A percentile compares a stretch with the other conserved stretches of the same genome.
These are phyloP conservation scores for Nemania abortiva DNA, from an alignment of 2,329 filamentous ascomycete genomes.

Conservation along the genomic window DNA sequence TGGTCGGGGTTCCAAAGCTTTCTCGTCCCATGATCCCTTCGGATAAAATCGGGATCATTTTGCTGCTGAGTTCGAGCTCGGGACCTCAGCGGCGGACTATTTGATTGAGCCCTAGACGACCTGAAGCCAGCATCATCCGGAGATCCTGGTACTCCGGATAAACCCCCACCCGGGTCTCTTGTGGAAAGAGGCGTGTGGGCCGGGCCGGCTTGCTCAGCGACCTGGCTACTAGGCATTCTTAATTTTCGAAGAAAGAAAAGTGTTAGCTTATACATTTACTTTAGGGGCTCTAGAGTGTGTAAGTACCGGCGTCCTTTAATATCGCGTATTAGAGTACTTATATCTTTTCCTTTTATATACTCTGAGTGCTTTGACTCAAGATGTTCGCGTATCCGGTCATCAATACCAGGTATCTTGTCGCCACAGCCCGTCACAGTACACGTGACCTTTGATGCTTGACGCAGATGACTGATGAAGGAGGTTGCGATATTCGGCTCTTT, in stretches of 20 bases:
- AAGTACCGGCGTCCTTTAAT: slow-evolving; percentile 35
- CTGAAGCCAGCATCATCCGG: slow-evolving; percentile 29
- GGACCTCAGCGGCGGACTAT: slow-evolving; percentile 42
- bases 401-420: slow-evolving; percentile 14
- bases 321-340: slow-evolving; percentile 26
- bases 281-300: not conserved
- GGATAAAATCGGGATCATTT: slow-evolving; percentile 44
- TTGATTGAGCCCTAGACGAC: slow-evolving; percentile 38
- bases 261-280: slow-evolving; percentile 15
- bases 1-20: slow-evolving; percentile 47
- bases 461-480: slow-evolving; percentile 31
- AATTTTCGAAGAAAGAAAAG: slow-evolving; percentile 7
- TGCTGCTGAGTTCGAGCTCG: slow-evolving; percentile 37
- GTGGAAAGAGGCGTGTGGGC: slow-evolving; percentile 20
- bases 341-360: slow-evolving; percentile 33
- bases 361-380: slow-evolving; percentile 22
- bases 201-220: slow-evolving; percentile 15
- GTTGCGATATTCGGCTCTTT: slow-evolving; percentile 26
- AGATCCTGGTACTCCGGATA: slow-evolving; percentile 13
- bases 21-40: slow-evolving; percentile 37
- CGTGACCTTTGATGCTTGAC: slow-evolving; percentile 20
- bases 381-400: slow-evolving; percentile 33
- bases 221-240: slow-evolving; percentile 11
- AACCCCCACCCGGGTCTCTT: slow-evolving; percentile 24
- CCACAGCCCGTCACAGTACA: slow-evolving; percentile 26